A percentile compares a stretch with the other conserved stretches of the same genome.
Conservation (phyloP, 1,139 yeast genomes). For the Candida albicans region DNA sequence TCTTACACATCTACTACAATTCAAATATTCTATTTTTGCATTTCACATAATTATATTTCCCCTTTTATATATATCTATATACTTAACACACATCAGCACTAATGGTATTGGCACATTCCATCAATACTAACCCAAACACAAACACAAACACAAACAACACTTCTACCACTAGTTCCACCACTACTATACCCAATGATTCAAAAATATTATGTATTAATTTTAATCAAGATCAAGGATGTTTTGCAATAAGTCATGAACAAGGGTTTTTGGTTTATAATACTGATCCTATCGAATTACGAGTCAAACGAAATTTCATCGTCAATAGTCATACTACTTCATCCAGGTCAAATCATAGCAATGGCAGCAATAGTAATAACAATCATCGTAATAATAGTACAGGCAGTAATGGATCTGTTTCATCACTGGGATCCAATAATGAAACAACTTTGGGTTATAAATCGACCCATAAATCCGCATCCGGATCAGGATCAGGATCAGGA, state of each 20-base stretch:
- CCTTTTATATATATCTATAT: neutral
- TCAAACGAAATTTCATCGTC: conserved; percentile 54
- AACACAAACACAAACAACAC: neutral
- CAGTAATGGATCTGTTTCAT: conserved; percentile 7
- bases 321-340: conserved; percentile 3
- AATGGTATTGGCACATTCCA: neutral
- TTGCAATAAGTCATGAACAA: conserved; percentile 76
- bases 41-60: neutral
- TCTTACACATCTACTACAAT: too few relatives aligned
- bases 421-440: conserved; percentile 4
- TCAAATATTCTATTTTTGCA: too few relatives aligned
- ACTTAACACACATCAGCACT: neutral
- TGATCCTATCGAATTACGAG: conserved; percentile 81
- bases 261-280: conserved; percentile 89
- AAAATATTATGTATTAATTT: conserved; percentile 61
- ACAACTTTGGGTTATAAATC: neutral
- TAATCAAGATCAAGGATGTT: conserved; percentile 90
- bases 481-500: conserved; percentile 18
- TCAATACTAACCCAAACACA: neutral
- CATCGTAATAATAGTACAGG: conserved; percentile 10
- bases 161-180: neutral
- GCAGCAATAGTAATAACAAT: conserved; percentile 6
- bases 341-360: conserved; percentile 8
- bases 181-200: conserved; percentile 26
- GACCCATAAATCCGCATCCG: neutral